Evolutionary conservation across 2,329 filamentous ascomycete species (phyloP), one percentile per base, ranked within the genome.

Genomic region (Venturia pyrina): DNA sequence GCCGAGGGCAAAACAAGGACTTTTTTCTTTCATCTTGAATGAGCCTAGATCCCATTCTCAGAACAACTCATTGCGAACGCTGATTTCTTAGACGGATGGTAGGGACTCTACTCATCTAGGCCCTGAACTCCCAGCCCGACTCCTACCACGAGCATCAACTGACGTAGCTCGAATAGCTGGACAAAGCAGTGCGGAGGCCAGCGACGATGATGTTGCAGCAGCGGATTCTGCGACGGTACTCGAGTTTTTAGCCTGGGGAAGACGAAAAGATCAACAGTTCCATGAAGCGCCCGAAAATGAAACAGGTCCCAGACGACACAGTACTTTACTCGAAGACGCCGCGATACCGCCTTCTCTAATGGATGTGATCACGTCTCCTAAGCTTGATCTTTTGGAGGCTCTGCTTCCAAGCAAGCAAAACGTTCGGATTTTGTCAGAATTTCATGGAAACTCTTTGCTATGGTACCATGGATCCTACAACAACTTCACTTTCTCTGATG

Each of bases 221-320:
- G 74, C 73, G 67, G 78, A 79, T 69, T 78, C 78, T 1, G 79
- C 78, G 1, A 79, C 79, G 2, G 78, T 81, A 3, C 73, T 82
- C 0, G 79, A 82, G 65, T 82, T 80, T 59, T 72, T 81, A 1
- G 78, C 79, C 1, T 82, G 80, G 80, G 80, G 79, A 10, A 75
- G 79, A 19, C 73, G 75, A 44, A 82, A 81, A 68, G 76, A 81
- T 34, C 64, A 50, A 4, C 65, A 69, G 17, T 70, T 69, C 43
- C 37, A 48, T 34, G 28, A 64, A 17, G 46, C 63, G 10, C 44
- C 63, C 17, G 63, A 64, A 34, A 48, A 64, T 32, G 63, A 41
- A 17, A 64, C 28, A 32, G 63, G 63, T 15, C 63, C 63, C 0
- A n/a, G 41, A 32, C 37, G 43, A 28, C 15, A 43, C n/a, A 63